Conservation (phyloP, 768 basidiomycete genomes). For the Galerina marginata region DNA sequence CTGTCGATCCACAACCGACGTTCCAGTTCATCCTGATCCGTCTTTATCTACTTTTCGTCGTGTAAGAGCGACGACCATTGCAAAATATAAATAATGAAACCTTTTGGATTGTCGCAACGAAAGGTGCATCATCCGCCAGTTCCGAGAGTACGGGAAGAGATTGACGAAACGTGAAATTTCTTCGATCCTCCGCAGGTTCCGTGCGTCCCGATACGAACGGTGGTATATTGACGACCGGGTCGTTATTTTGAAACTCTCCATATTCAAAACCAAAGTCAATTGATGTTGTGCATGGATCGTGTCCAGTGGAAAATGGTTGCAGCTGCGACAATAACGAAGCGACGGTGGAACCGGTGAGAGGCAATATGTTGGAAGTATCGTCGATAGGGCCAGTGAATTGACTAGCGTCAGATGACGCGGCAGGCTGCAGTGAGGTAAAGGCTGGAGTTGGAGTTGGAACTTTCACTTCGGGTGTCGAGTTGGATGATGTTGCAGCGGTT, state of each 20-base stretch:
- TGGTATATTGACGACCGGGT: neutral
- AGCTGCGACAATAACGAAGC: slow-evolving; percentile 70
- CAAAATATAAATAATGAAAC: slow-evolving; percentile 39
- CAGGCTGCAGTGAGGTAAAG: neutral
- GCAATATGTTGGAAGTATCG: neutral
- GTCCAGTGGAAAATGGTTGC: slow-evolving; percentile 37
- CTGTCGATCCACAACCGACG: slow-evolving; percentile 72
- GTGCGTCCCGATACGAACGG: neutral
- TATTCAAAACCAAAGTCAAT: slow-evolving; percentile 2
- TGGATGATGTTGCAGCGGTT: slow-evolving; percentile 5
- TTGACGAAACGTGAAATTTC: slow-evolving; percentile 67
- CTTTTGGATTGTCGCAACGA: slow-evolving; percentile 55
- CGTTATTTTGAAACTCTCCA: neutral
- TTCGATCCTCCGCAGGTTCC: slow-evolving; percentile 13
- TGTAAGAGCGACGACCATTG: neutral
- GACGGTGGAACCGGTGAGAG: slow-evolving; percentile 43
- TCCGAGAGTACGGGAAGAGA: slow-evolving; percentile 68
- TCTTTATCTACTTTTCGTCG: slow-evolving; percentile 57
- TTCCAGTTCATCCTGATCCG: slow-evolving; percentile 75
- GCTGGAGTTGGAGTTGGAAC: slow-evolving; percentile 1
- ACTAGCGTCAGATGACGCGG: neutral
- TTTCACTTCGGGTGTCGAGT: neutral
- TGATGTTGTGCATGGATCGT: slow-evolving; percentile 1
- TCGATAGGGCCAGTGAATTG: neutral
- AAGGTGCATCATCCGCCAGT: slow-evolving; percentile 57